A percentile compares a stretch with the other conserved stretches of the same genome.
Conservation (phyloP, 2,329 filamentous ascomycete genomes). For the Trichoderma pleuroti region DNA sequence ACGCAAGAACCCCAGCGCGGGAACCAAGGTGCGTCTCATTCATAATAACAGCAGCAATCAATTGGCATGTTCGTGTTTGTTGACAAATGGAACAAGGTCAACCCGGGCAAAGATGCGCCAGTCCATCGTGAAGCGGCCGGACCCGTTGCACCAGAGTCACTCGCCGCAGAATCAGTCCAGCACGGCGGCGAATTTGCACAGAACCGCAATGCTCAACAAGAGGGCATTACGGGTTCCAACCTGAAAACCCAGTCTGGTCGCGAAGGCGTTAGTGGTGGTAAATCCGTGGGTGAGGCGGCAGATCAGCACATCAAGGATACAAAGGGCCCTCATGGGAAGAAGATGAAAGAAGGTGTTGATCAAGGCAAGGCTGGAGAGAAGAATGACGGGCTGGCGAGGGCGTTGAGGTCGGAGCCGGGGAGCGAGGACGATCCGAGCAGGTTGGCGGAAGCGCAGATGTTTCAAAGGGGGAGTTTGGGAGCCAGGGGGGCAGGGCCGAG, state of each 20-base stretch:
- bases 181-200: slow-evolving; percentile 57
- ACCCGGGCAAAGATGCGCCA: slow-evolving; percentile 46
- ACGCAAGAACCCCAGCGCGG: slow-evolving; percentile 20
- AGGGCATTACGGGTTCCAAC: slow-evolving; percentile 15
- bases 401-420: slow-evolving; percentile 43
- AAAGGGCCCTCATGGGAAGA: slow-evolving; percentile 38
- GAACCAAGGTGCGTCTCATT: slow-evolving; percentile 20
- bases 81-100: slow-evolving; percentile 39
- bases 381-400: slow-evolving; percentile 36
- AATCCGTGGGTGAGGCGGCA: slow-evolving; percentile 28
- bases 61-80: not conserved
- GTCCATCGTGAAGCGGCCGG: slow-evolving; percentile 60
- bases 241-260: slow-evolving; percentile 32
- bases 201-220: slow-evolving; percentile 49
- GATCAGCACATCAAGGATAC: slow-evolving; percentile 32
- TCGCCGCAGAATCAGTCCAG: slow-evolving; percentile 69
- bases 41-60: not conserved
- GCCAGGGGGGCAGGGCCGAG: slow-evolving; percentile 28
- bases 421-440: slow-evolving; percentile 46
- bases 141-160: slow-evolving; percentile 62
- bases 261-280: slow-evolving; percentile 29
- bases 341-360: slow-evolving; percentile 39
- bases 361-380: slow-evolving; percentile 21
- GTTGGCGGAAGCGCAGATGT: slow-evolving; percentile 43
- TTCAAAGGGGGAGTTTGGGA: slow-evolving; percentile 24